Conservation (phyloP, 352 stramenopile species). For the Phytophthora nicotianae region DNA sequence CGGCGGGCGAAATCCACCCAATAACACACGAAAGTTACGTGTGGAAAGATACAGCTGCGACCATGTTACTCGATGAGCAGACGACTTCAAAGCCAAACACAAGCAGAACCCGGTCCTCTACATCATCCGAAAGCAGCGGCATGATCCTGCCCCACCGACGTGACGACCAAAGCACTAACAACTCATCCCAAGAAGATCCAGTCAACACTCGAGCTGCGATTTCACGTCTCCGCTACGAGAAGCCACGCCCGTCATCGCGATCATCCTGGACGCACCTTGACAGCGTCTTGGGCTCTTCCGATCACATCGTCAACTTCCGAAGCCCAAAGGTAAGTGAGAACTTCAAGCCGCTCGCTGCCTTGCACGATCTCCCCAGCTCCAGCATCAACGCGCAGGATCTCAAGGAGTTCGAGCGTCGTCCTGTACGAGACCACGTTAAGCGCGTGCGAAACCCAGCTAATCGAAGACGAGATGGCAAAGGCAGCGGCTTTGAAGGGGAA, state of each 20-base stretch:
- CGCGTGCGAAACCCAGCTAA: slow-evolving; percentile 61
- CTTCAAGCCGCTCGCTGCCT: slow-evolving; percentile 53
- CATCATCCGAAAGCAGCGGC: slow-evolving; percentile 62
- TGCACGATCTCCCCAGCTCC: slow-evolving; percentile 19
- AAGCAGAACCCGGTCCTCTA: slow-evolving; percentile 46
- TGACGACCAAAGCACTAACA: slow-evolving; percentile 3
- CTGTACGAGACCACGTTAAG: slow-evolving; percentile 46
- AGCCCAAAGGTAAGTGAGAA: slow-evolving; percentile 86
- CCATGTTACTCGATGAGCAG: slow-evolving; percentile 23
- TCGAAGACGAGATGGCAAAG: slow-evolving; percentile 52
- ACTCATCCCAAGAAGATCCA: slow-evolving; percentile 26
- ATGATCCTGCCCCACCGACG: slow-evolving; percentile 11
- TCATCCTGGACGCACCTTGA: slow-evolving; percentile 72
- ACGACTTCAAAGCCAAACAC: slow-evolving; percentile 6
- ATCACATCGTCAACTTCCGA: slow-evolving; percentile 79
- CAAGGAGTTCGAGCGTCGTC: slow-evolving; percentile 53
- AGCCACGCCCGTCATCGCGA: slow-evolving; percentile 43
- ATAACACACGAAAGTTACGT: slow-evolving; percentile 74
- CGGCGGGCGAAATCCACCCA: slow-evolving; percentile 64
- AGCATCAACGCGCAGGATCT: slow-evolving; percentile 30
- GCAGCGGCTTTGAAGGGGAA: slow-evolving; percentile 74
- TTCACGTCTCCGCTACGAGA: slow-evolving; percentile 31
- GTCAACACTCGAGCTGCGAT: not conserved
- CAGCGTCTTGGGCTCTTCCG: slow-evolving; percentile 62
- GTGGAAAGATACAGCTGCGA: slow-evolving; percentile 56